Percentiles rank a stretch among this genome's conserved stretches.
phyloP scores from a whole-genome alignment of 2,329 filamentous ascomycete species.

The Cryphonectria carpinicola region DNA sequence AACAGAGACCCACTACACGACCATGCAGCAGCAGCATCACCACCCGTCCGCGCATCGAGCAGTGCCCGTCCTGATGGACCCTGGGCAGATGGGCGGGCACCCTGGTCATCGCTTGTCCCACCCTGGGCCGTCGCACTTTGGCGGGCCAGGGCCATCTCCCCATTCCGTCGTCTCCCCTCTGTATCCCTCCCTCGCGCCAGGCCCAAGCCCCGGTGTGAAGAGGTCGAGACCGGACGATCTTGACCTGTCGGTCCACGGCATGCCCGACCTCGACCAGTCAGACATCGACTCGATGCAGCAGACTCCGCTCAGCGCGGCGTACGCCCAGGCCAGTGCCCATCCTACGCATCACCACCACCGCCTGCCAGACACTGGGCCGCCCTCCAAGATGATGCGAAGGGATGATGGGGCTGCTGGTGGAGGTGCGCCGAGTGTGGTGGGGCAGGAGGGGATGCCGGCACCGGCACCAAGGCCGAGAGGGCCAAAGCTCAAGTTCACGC shows the following conservation, averaged over 20 bases:
- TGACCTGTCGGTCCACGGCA: constrained; percentile 56
- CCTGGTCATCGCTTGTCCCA: constrained; percentile 53
- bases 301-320: constrained; percentile 55
- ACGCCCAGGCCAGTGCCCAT: constrained; percentile 52
- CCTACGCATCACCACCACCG: constrained; percentile 81
- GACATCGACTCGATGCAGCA: constrained; percentile 61
- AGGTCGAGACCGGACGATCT: constrained; percentile 62
- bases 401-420: constrained; percentile 53
- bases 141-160: constrained; percentile 48
- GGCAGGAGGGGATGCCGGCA: constrained; percentile 82
- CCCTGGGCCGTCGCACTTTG: constrained; percentile 59
- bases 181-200: constrained; percentile 49
- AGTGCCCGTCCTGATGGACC: constrained; percentile 61
- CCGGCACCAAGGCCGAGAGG: constrained; percentile 81
- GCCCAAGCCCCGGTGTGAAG: constrained; percentile 49
- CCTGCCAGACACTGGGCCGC: constrained; percentile 72
- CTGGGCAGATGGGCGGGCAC: constrained; percentile 57
- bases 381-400: constrained; percentile 68
- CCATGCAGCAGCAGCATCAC: constrained; percentile 47
- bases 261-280: constrained; percentile 56
- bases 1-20: constrained; percentile 41
- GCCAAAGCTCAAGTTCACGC: constrained; percentile 91
- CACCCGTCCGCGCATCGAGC: constrained; percentile 52
- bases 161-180: constrained; percentile 54
- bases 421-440: constrained; percentile 81